A percentile compares a stretch with the other conserved stretches of the same genome.
Conservation (phyloP, 2,329 filamentous ascomycete genomes). For the Drechslerella dactyloides region DNA sequence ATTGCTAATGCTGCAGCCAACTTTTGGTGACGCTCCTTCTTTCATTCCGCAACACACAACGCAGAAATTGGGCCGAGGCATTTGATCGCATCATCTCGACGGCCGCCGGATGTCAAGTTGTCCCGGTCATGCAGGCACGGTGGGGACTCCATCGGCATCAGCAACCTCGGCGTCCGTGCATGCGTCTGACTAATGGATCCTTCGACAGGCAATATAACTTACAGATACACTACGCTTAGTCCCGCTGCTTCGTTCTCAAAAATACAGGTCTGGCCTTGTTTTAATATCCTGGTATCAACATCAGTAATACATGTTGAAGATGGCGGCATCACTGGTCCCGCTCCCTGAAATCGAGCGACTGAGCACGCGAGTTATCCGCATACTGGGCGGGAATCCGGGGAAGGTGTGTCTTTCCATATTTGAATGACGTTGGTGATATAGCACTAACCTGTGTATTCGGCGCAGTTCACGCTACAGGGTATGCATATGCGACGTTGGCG, state of each 20-base stretch:
- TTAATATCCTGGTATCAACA: neutral
- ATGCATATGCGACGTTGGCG: constrained; percentile 32
- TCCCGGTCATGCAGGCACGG: neutral
- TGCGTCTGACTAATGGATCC: neutral
- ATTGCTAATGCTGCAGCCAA: too few species aligned
- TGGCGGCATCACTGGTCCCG: constrained; percentile 61
- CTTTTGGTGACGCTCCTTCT: neutral
- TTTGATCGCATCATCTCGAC: constrained; percentile 6
- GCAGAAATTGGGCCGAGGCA: constrained; percentile 41
- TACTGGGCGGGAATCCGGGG: constrained; percentile 87
- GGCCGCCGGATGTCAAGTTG: neutral
- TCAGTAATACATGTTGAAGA: constrained; percentile 24
- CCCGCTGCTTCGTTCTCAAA: too few species aligned
- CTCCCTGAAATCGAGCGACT: constrained; percentile 79
- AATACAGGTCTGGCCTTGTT: neutral
- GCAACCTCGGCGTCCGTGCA: neutral
- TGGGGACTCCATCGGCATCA: neutral
- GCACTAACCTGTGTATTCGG: constrained; percentile 31
- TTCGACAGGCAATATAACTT: neutral
- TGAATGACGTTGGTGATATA: neutral
- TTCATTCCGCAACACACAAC: constrained; percentile 18
- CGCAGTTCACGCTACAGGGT: constrained; percentile 70
- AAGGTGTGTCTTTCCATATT: constrained; percentile 65
- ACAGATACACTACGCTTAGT: too few species aligned
- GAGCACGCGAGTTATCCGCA: constrained; percentile 77